Conservation (phyloP, 2,329 filamentous ascomycete genomes). For the Madurella fahalii region DNA sequence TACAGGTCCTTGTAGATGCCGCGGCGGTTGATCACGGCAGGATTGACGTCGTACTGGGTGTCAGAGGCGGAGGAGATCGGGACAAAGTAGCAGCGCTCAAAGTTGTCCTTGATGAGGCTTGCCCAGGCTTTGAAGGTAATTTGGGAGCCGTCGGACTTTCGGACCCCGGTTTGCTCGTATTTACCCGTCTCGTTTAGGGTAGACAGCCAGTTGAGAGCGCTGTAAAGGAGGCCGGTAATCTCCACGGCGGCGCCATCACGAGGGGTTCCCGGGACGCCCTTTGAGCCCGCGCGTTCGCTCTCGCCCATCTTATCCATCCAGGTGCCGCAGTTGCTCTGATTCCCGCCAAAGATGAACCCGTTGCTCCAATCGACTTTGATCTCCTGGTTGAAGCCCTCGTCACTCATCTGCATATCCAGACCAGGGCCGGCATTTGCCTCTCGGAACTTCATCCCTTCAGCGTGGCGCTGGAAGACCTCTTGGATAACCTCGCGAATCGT, state of each 20-base stretch:
- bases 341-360: conserved; percentile 90
- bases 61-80: conserved; percentile 69
- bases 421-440: conserved; percentile 89
- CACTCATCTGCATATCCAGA: conserved; percentile 89
- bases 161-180: conserved; percentile 71
- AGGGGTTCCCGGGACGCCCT: conserved; percentile 92
- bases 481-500: conserved; percentile 87
- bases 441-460: conserved; percentile 82
- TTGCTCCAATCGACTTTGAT: conserved; percentile 88
- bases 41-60: conserved; percentile 72
- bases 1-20: conserved; percentile 99
- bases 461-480: conserved; percentile 88
- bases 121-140: conserved; percentile 80
- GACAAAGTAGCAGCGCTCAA: conserved; percentile 89
- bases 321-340: conserved; percentile 90
- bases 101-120: conserved; percentile 71
- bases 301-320: conserved; percentile 99
- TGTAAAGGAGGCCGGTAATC: conserved; percentile 91
- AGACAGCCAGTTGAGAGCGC: conserved; percentile 76
- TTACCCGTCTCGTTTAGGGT: conserved; percentile 62
- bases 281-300: conserved; percentile 82
- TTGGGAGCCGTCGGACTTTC: conserved; percentile 52
- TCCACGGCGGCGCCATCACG: conserved; percentile 93
- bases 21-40: conserved; percentile 75
- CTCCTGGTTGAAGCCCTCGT: conserved; percentile 87